Conservation (phyloP, 805 yeast species). For the Candida anglica region DNA sequence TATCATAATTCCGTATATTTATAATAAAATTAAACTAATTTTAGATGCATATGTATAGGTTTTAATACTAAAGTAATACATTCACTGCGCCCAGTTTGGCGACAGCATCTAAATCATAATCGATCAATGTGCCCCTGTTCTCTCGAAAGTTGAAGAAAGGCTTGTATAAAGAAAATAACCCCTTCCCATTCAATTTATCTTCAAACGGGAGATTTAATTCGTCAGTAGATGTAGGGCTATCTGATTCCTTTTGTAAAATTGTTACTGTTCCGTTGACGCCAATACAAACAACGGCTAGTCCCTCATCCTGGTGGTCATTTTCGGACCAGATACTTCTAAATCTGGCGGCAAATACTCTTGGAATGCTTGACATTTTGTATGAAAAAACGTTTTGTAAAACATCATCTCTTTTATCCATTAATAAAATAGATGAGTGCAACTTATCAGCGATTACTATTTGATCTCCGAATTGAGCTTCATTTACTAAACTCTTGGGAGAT, state of each 20-base stretch:
- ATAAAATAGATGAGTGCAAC: slow-evolving; percentile 26
- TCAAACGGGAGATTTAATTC: slow-evolving; percentile 29
- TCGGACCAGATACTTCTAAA: slow-evolving; percentile 19
- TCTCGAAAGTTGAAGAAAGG: slow-evolving; percentile 29
- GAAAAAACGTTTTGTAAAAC: slow-evolving; percentile 7
- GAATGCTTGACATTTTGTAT: slow-evolving; percentile 23
- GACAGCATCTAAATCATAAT: slow-evolving; percentile 31
- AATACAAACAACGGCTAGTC: slow-evolving; percentile 10
- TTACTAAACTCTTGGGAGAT: slow-evolving; percentile 27
- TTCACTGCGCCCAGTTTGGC: slow-evolving; percentile 3
- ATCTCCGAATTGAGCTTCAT: slow-evolving; percentile 18
- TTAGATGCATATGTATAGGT: not conserved
- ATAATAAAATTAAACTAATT: no score
- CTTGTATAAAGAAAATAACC: slow-evolving; percentile 30
- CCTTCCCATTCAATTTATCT: slow-evolving; percentile 38
- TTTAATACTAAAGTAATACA: not conserved
- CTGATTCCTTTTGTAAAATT: slow-evolving; percentile 2
- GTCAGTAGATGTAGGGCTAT: slow-evolving; percentile 7
- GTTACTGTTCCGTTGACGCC: slow-evolving; percentile 38
- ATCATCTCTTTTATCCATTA: slow-evolving; percentile 14
- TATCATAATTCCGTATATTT: not conserved
- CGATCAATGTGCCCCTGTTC: slow-evolving; percentile 21
- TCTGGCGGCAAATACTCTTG: slow-evolving; percentile 24
- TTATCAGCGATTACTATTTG: slow-evolving; percentile 32
- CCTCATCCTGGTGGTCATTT: not conserved